A percentile compares a stretch with the other conserved stretches of the same genome.
phyloP scores from a whole-genome alignment of 176 grass and related monocot genomes.

The Urochloa ruziziensis region DNA sequence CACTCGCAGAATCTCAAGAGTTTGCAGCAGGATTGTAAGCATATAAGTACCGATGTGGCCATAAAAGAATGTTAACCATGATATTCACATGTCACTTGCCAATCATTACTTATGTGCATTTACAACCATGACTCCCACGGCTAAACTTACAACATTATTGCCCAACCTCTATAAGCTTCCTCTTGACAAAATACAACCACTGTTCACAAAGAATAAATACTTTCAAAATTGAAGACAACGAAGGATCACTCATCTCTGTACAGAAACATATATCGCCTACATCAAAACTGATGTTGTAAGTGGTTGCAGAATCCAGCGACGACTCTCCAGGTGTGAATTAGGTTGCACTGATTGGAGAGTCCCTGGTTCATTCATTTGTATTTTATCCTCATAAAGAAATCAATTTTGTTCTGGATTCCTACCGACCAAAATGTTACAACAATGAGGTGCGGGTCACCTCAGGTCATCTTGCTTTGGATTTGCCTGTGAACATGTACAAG shows the following conservation, averaged over 20 bases:
- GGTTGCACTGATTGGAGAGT: not conserved
- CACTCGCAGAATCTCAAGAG: not conserved
- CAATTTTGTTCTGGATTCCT: constrained; percentile 20
- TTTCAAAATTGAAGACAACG: not conserved
- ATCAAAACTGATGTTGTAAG: constrained; percentile 8
- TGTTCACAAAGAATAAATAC: constrained; percentile 22
- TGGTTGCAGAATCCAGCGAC: not conserved
- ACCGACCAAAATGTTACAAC: constrained; percentile 22
- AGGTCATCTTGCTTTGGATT: constrained; percentile 78
- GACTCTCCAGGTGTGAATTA: not conserved
- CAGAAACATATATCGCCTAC: constrained; percentile 26
- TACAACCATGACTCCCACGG: not conserved
- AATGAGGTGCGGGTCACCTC: not conserved
- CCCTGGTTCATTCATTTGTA: not conserved
- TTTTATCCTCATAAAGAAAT: constrained; percentile 30
- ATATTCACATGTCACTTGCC: not conserved
- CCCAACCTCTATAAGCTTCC: not conserved
- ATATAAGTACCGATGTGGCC: not conserved
- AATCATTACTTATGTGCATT: not conserved
- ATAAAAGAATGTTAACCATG: not conserved
- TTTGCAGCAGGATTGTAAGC: not conserved
- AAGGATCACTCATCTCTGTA: constrained; percentile 27
- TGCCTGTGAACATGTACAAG: constrained; percentile 90
- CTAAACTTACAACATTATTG: constrained; percentile 1
- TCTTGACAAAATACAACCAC: constrained; percentile 11